These are phyloP conservation scores for Sicyos edulis DNA, from an alignment of 306 rosid genomes.

Conservation along the genomic window DNA sequence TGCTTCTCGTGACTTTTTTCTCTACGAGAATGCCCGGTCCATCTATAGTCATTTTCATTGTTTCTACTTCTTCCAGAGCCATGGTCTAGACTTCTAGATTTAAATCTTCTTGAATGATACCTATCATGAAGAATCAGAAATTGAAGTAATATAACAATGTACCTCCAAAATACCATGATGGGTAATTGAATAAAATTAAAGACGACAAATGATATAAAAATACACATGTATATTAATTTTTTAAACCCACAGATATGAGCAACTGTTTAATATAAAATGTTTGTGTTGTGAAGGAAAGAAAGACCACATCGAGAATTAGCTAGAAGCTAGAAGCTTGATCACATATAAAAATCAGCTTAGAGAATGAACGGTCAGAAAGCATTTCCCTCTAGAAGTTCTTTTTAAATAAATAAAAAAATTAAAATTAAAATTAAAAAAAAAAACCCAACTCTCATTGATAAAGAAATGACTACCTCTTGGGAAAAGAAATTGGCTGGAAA, in stretches of 20 bases:
- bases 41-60: slow-evolving; percentile 13
- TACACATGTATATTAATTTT: neutral
- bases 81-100: slow-evolving; percentile 44
- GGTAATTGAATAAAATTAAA: neutral
- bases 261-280: neutral
- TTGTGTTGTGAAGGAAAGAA: neutral
- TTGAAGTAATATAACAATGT: slow-evolving; percentile 9
- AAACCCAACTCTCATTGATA: no score
- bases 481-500: neutral
- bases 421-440: no score
- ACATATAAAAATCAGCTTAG: neutral
- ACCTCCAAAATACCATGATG: neutral
- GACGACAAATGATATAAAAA: neutral
- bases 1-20: slow-evolving; percentile 26
- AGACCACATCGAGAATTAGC: neutral
- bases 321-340: neutral
- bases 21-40: slow-evolving; percentile 12
- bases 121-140: slow-evolving; percentile 34
- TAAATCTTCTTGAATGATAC: slow-evolving; percentile 45
- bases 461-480: neutral
- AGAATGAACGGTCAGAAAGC: neutral
- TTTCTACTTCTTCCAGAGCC: slow-evolving; percentile 38
- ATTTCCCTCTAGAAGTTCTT: neutral
- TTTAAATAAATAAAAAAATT: no score
- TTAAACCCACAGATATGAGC: no score